phyloP scores from a whole-genome alignment of 306 rosid species.

The Lablab purpureus region DNA sequence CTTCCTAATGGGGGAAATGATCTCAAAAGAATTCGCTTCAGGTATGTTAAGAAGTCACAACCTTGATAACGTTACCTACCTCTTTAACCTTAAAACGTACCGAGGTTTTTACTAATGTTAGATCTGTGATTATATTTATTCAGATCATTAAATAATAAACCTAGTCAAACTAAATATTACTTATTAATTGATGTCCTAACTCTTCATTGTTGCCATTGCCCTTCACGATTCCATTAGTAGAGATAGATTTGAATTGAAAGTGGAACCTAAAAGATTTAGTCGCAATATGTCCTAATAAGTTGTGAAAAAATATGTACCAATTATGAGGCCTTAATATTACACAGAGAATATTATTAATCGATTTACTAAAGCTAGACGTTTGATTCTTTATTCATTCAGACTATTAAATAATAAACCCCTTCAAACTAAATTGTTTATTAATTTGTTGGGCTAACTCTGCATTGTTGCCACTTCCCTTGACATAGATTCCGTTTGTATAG shows the following conservation, averaged over 20 bases:
- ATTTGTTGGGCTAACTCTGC: no score
- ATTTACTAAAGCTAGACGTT: constrained; percentile 1
- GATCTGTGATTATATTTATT: not conserved
- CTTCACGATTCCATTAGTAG: not conserved
- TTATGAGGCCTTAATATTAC: not conserved
- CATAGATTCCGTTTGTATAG: not conserved
- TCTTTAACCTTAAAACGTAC: not conserved
- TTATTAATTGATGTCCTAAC: not conserved
- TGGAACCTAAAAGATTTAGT: not conserved
- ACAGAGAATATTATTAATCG: not conserved
- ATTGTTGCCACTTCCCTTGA: not conserved
- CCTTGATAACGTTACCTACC: not conserved
- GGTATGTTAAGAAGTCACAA: constrained; percentile 53
- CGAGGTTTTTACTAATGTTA: constrained; percentile 1
- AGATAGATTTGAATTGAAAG: not conserved
- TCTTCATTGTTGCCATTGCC: not conserved
- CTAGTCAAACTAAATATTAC: not conserved
- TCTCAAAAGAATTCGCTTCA: constrained; percentile 85
- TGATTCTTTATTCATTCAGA: constrained; percentile 13
- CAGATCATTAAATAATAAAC: not conserved
- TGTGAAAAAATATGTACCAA: constrained; percentile 1
- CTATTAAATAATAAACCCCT: not conserved
- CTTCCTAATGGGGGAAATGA: constrained; percentile 95
- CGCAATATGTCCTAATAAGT: not conserved
- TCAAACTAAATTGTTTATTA: constrained; percentile 10